Percentiles rank a stretch among this genome's conserved stretches.
phyloP scores from a whole-genome alignment of 2,329 filamentous ascomycete species.

The Monosporascus sp. region DNA sequence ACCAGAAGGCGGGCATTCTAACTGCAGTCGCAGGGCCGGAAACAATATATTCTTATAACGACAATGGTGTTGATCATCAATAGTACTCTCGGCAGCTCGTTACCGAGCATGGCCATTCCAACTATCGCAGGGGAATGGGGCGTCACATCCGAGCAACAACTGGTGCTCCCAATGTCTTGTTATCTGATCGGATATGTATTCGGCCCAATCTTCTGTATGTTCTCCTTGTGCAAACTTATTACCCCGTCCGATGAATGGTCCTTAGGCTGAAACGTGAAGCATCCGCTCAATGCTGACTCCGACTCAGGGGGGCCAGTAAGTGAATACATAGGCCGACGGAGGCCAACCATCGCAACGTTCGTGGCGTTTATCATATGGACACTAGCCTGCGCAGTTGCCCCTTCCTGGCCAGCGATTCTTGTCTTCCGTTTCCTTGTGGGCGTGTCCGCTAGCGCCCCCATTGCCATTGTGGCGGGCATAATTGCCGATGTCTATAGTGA shows the following conservation, averaged over 20 bases:
- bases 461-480: conserved; percentile 58
- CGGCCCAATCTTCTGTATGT: conserved; percentile 32
- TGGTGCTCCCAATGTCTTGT: conserved; percentile 55
- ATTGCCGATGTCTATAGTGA: conserved; percentile 63
- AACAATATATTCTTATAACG: conserved; percentile 48
- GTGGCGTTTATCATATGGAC: conserved; percentile 45
- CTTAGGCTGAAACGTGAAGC: not conserved
- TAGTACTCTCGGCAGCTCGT: conserved; percentile 60
- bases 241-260: not conserved
- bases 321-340: conserved; percentile 57
- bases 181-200: conserved; percentile 62
- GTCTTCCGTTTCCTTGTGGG: conserved; percentile 52
- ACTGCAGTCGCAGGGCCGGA: conserved; percentile 40
- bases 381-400: conserved; percentile 51
- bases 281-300: conserved; percentile 21
- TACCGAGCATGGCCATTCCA: conserved; percentile 59
- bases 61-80: conserved; percentile 60
- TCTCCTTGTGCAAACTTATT: not conserved
- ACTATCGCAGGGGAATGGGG: conserved; percentile 54
- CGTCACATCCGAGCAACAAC: conserved; percentile 41
- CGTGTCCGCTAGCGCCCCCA: conserved; percentile 51
- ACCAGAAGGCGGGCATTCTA: not conserved
- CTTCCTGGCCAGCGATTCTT: conserved; percentile 47
- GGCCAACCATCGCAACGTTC: conserved; percentile 41
- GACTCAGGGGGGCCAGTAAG: conserved; percentile 60